Percentiles rank a stretch among this genome's conserved stretches.
Evolutionary conservation across 2,329 filamentous ascomycete genomes (phyloP).

Genomic region (Fusarium acutatum): DNA sequence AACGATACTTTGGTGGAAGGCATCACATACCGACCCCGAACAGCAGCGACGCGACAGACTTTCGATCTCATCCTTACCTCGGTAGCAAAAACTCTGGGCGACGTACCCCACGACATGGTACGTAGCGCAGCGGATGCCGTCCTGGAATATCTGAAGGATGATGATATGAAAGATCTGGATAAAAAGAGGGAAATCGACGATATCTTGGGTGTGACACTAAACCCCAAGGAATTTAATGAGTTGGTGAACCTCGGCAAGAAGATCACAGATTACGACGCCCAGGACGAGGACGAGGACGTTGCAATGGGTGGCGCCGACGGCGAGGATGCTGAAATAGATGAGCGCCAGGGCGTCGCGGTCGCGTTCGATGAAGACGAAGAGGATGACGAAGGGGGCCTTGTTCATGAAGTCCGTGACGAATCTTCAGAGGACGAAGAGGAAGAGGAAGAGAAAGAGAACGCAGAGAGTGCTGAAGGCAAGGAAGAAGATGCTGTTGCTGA

Average conservation of each 20-base stretch:
- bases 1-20: conserved; percentile 90
- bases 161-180: conserved; percentile 95
- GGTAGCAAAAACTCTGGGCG: conserved; percentile 86
- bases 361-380: conserved; percentile 95
- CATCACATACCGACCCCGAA: conserved; percentile 89
- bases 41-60: conserved; percentile 87
- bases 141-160: conserved; percentile 91
- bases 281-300: conserved; percentile 93
- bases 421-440: conserved; percentile 83
- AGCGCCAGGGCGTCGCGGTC: conserved; percentile 95
- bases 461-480: conserved; percentile 62
- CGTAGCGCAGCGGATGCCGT: conserved; percentile 93
- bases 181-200: conserved; percentile 99
- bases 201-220: conserved; percentile 82
- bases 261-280: conserved; percentile 96
- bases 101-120: conserved; percentile 91
- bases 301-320: conserved; percentile 72
- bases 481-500: conserved; percentile 63
- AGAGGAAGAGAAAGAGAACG: conserved; percentile 55
- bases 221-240: conserved; percentile 94
- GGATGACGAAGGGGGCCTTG: conserved; percentile 79
- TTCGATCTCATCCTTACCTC: conserved; percentile 95
- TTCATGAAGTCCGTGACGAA: conserved; percentile 89
- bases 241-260: conserved; percentile 97
- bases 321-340: conserved; percentile 81